phyloP scores from a whole-genome alignment of 1,139 yeast species.

The Kurtzmaniella quercitrusa region DNA sequence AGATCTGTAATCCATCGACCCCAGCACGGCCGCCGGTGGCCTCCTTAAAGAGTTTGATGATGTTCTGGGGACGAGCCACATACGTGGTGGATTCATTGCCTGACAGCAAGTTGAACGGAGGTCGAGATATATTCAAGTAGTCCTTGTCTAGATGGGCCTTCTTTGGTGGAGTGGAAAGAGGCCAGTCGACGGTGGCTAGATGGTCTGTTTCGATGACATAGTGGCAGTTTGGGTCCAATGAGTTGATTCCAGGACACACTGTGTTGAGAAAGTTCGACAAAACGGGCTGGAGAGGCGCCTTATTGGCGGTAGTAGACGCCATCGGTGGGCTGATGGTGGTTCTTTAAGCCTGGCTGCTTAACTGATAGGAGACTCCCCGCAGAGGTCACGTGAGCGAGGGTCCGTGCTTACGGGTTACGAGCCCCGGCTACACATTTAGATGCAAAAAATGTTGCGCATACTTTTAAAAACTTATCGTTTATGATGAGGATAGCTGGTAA shows the following conservation, averaged over 20 bases:
- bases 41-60: conserved; percentile 27
- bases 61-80: conserved; percentile 39
- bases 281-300: conserved; percentile 1
- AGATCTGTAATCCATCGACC: conserved; percentile 50
- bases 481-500: too few relatives aligned
- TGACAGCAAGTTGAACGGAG: conserved; percentile 23
- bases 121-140: conserved; percentile 38
- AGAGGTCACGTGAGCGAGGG: not conserved
- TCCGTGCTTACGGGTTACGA: not conserved
- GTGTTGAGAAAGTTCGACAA: conserved; percentile 24
- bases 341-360: not conserved
- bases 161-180: conserved; percentile 18
- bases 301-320: conserved; percentile 4
- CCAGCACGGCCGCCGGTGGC: conserved; percentile 26
- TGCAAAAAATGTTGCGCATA: not conserved
- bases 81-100: conserved; percentile 39
- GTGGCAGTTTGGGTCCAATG: conserved; percentile 33
- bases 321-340: not conserved
- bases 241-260: conserved; percentile 36
- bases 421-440: not conserved
- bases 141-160: conserved; percentile 19
- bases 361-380: not conserved
- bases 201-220: conserved; percentile 18
- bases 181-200: conserved; percentile 25
- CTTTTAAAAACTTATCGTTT: too few relatives aligned